Percentiles rank a stretch among this genome's conserved stretches.
phyloP scores from a whole-genome alignment of 2,329 filamentous ascomycete genomes.

The Hypoxylon sp. region DNA sequence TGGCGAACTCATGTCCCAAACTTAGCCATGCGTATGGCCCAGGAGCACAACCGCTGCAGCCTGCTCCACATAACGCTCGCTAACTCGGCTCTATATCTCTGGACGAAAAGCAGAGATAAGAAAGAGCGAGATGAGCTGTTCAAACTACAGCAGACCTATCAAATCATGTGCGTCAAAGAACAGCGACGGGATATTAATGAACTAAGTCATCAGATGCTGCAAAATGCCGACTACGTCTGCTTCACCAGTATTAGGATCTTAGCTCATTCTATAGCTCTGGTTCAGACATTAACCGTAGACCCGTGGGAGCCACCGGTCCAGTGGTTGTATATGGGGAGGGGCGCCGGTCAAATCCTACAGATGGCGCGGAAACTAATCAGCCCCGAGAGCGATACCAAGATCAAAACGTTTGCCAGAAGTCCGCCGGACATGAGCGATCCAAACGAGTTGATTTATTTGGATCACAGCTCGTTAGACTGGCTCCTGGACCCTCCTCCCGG shows the following conservation, averaged over 20 bases:
- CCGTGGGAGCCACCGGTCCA: constrained; percentile 57
- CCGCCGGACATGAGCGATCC: constrained; percentile 51
- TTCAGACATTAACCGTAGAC: constrained; percentile 54
- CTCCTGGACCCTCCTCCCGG: constrained; percentile 53
- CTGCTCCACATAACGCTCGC: constrained; percentile 55
- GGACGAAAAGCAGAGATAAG: constrained; percentile 48
- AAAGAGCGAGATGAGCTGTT: constrained; percentile 50
- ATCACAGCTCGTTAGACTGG: constrained; percentile 53
- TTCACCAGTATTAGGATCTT: constrained; percentile 55
- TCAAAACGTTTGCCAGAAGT: constrained; percentile 49
- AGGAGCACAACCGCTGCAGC: constrained; percentile 49
- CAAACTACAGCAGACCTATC: constrained; percentile 55
- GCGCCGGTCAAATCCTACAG: constrained; percentile 53
- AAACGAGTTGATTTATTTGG: constrained; percentile 50
- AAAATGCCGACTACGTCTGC: constrained; percentile 54
- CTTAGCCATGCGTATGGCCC: constrained; percentile 52
- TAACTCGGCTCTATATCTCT: constrained; percentile 56
- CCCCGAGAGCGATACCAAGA: constrained; percentile 42
- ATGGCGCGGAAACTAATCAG: constrained; percentile 47
- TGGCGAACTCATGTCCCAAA: constrained; percentile 54
- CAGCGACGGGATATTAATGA: constrained; percentile 55
- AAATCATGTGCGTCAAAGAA: constrained; percentile 54
- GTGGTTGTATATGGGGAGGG: constrained; percentile 55
- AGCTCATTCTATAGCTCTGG: constrained; percentile 55
- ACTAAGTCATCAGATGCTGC: constrained; percentile 42